Evolutionary conservation across 257 asterid species (phyloP).

Genomic region (Asclepias syriaca): DNA sequence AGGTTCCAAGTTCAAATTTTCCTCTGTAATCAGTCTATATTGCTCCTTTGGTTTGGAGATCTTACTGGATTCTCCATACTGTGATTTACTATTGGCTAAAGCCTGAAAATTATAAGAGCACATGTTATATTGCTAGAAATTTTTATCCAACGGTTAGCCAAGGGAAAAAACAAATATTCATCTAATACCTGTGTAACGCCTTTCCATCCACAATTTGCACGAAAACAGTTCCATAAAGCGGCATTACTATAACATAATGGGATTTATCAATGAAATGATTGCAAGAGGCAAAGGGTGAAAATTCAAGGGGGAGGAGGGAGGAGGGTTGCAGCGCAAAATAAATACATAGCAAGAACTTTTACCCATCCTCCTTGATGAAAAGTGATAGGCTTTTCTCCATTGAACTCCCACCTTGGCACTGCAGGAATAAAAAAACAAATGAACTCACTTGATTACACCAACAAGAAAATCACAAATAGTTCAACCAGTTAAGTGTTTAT

Average conservation of each 20-base stretch:
- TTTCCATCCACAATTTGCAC: constrained; percentile 88
- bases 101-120: constrained; percentile 44
- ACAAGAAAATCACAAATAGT: background rate
- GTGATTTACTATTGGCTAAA: constrained; percentile 49
- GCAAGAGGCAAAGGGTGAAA: constrained; percentile 7
- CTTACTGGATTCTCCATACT: constrained; percentile 36
- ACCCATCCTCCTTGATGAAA: constrained; percentile 58
- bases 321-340: background rate
- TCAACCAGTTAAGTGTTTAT: background rate
- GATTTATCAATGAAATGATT: constrained; percentile 21
- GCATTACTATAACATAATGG: constrained; percentile 42
- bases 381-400: constrained; percentile 75
- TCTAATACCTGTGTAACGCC: constrained; percentile 59
- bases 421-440: constrained; percentile 27
- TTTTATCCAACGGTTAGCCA: background rate
- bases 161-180: background rate
- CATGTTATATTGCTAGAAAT: constrained; percentile 10
- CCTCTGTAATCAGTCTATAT: constrained; percentile 40
- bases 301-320: background rate
- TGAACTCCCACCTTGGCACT: constrained; percentile 79
- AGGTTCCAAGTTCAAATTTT: constrained; percentile 61
- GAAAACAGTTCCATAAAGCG: constrained; percentile 82
- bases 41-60: constrained; percentile 37
- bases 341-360: constrained; percentile 15
- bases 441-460: constrained; percentile 4